A percentile compares a stretch with the other conserved stretches of the same genome.
Evolutionary conservation across 805 yeast species (phyloP).

Genomic region (Schwanniomyces polymorphus): DNA sequence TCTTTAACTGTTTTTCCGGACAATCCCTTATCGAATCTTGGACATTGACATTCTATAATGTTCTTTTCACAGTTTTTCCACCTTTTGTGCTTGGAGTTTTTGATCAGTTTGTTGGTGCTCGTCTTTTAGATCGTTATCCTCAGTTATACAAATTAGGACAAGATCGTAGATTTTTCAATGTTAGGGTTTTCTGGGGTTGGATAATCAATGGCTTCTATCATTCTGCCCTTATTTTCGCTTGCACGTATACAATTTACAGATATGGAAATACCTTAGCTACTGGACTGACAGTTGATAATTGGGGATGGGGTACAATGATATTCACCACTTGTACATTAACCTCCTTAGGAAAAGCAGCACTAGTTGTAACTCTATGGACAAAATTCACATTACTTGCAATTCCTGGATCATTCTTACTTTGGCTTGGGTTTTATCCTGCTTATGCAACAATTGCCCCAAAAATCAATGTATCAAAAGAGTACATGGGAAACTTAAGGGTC

Average conservation of each 20-base stretch:
- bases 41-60: constrained; percentile 96
- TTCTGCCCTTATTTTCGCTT: constrained; percentile 78
- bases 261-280: constrained; percentile 63
- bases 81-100: constrained; percentile 96
- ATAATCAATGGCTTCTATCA: constrained; percentile 93
- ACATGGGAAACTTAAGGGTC: constrained; percentile 73
- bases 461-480: constrained; percentile 79
- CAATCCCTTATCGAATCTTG: constrained; percentile 96
- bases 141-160: constrained; percentile 91
- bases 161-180: constrained; percentile 83
- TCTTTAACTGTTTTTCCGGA: constrained; percentile 89
- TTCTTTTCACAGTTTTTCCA: constrained; percentile 90
- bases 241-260: constrained; percentile 65
- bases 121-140: constrained; percentile 88
- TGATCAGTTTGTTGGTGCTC: constrained; percentile 92
- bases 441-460: constrained; percentile 85
- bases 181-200: constrained; percentile 96
- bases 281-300: constrained; percentile 80
- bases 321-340: constrained; percentile 87
- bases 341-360: constrained; percentile 92
- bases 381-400: constrained; percentile 88
- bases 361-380: constrained; percentile 92
- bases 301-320: constrained; percentile 93
- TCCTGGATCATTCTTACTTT: constrained; percentile 86
- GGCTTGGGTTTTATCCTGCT: constrained; percentile 85